Evolutionary conservation across 768 basidiomycete species (phyloP), one percentile per base, ranked within the genome.

Genomic region (Pleurotus platypus): DNA sequence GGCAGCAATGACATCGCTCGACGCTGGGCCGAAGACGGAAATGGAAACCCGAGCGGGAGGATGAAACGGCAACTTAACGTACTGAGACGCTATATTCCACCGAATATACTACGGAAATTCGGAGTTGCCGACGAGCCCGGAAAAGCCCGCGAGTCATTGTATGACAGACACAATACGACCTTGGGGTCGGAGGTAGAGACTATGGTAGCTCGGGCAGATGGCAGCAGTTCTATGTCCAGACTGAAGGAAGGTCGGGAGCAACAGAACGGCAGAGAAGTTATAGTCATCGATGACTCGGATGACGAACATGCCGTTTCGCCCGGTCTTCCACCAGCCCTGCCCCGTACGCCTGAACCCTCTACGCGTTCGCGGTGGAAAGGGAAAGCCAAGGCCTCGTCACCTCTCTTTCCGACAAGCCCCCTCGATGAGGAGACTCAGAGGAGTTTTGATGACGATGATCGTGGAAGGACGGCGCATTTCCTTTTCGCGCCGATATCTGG

Each of bases 1-100:
- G 80, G 78, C 1, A 76, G 76, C 0, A 67, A 64, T 3, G 76
- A 72, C 24, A 64, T 75, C 13, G 86, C 81, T 1, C 70, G 73
- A 13, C 72, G 75, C 39, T 89, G 87, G 87, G 81, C 78, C 0
- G 81, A 82, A 26, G 75, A 70, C 37, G 77, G 75, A 37, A 50
- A 27, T 6, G 39, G 38, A n/a, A 39, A 54, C 39, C 4, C 13
- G 39, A 40, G 38, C 42, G 26, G 20, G 1, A 78, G 73, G 50
- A 61, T 78, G 51, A 62, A 70, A 38, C 69, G 67, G 56, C 85
- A 78, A 62, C 61, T 85, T 16, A 69, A 72, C 3, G 66, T 75
- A 2, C 67, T 87, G 59, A 72, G 70, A 45, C 66, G 68, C 15
- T 81, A 78, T 64, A 64, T 89, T 2, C 70, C 70, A 0, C 65